Evolutionary conservation across 106 monocot species (phyloP), one percentile per base, ranked within the genome.

Genomic region (Cymbidium sinense): DNA sequence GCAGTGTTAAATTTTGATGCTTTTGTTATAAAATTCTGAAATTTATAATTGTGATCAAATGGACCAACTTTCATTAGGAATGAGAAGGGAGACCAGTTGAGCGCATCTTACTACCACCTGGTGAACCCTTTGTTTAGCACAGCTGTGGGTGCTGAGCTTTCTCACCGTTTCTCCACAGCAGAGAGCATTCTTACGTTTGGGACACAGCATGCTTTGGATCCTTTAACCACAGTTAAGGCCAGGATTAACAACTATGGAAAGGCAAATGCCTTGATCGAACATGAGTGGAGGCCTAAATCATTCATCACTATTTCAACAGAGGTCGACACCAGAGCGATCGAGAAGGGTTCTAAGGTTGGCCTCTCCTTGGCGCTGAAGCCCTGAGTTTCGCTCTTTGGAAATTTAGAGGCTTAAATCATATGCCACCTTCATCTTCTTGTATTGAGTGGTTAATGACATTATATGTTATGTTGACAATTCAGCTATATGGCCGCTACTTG

Each of bases 311-410:
- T 86, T 7, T 86, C 86, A 1, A 82, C 79, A 3, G 86, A 86
- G 82, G 82, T 86, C 4, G 86, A 86, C 82, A 86, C 86, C 20
- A 86, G 76, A 64, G 86, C 86, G 23, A 71, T 86, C 21, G 86
- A 86, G 34, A 86, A 86, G 64, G 79, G 79, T 70, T 82, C 86
- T 43, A 86, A 86, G 61, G 82, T 86, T 13, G 86, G 86, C 73
- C 72, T 86, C 19, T 55, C 86, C 21, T 20, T 86, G 76, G 73
- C 76, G 7, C 82, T 86, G 62, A 86, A 79, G 70, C 82, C 82
- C 44, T 86, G 86, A 75, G n/a, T 25, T 28, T 28, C 20, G 23
- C n/a, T 73, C 1, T 50, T 75, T 54, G 54, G 4, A 54, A 54
- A 54, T 54, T 54, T 54, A 15, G 50, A 50, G 50, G 50, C 17